These are phyloP conservation scores for Clitocybe nebularis DNA, from an alignment of 1,284 basidiomycete genomes.

Conservation along the genomic window DNA sequence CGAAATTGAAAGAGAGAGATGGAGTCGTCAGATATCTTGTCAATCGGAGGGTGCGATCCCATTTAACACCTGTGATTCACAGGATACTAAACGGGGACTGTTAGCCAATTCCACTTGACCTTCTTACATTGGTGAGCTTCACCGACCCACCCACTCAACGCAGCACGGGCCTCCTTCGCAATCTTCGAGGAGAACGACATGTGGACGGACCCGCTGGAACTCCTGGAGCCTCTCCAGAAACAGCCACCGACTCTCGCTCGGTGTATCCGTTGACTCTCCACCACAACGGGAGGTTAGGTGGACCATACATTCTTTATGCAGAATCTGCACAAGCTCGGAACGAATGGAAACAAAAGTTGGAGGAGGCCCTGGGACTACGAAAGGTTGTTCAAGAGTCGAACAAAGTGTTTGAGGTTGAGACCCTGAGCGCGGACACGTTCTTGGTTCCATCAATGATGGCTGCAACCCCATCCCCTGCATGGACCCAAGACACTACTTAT, in stretches of 20 bases:
- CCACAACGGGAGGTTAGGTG: constrained; percentile 80
- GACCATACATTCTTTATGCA: constrained; percentile 82
- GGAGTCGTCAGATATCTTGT: constrained; percentile 75
- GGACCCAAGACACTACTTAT: constrained; percentile 69
- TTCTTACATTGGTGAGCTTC: constrained; percentile 81
- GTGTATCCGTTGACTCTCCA: constrained; percentile 85
- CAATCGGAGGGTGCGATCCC: constrained; percentile 74
- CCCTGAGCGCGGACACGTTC: constrained; percentile 84
- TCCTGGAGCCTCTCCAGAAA: constrained; percentile 36
- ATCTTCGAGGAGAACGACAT: constrained; percentile 43
- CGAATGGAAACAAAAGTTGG: constrained; percentile 89
- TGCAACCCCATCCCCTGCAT: constrained; percentile 42
- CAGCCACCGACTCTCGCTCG: constrained; percentile 53
- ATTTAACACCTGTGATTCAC: too few species aligned
- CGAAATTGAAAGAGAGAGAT: constrained; percentile 76
- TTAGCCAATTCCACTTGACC: constrained; percentile 86
- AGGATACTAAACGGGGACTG: background rate
- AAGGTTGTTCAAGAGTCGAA: constrained; percentile 87
- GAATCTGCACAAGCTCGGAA: constrained; percentile 68
- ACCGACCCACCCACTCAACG: constrained; percentile 69
- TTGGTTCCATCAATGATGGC: constrained; percentile 62
- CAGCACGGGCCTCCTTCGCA: constrained; percentile 38
- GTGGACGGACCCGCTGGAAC: constrained; percentile 24
- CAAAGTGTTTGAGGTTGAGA: constrained; percentile 89
- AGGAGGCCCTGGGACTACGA: constrained; percentile 84